Conservation (phyloP, 1,284 basidiomycete species). For the Ganoderma multipileum region DNA sequence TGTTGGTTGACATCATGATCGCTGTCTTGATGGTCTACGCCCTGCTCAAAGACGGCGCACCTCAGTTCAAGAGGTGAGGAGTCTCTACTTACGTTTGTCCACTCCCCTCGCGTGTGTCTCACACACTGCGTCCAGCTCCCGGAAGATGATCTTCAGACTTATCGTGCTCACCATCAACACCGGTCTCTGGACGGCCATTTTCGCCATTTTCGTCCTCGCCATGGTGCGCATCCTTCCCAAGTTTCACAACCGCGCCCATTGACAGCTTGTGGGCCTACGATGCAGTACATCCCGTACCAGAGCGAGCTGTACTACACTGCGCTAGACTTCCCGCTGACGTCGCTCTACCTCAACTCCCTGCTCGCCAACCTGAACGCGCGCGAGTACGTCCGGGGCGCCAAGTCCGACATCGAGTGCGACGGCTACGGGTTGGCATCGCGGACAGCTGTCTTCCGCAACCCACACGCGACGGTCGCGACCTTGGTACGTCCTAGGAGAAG, state of each 20-base stretch:
- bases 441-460: not conserved
- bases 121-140: conserved; percentile 1
- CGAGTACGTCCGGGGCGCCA: not conserved
- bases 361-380: not conserved
- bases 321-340: not conserved
- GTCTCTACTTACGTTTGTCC: not conserved
- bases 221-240: conserved; percentile 43
- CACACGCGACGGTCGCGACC: not conserved
- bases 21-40: conserved; percentile 5
- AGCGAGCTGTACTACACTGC: not conserved
- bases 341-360: not conserved
- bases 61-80: not conserved
- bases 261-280: not conserved
- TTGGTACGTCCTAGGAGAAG: not conserved
- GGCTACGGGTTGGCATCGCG: not conserved
- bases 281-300: not conserved
- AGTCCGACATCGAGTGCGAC: not conserved
- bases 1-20: conserved; percentile 14
- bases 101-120: not conserved
- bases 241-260: not conserved
- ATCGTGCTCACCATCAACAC: conserved; percentile 12
- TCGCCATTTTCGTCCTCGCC: conserved; percentile 11
- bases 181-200: conserved; percentile 15
- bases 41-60: conserved; percentile 1
- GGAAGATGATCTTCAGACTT: conserved; percentile 10